A percentile compares a stretch with the other conserved stretches of the same genome.
Conservation (phyloP, 805 yeast genomes). For the Wickerhamomyces sydowiorum region DNA sequence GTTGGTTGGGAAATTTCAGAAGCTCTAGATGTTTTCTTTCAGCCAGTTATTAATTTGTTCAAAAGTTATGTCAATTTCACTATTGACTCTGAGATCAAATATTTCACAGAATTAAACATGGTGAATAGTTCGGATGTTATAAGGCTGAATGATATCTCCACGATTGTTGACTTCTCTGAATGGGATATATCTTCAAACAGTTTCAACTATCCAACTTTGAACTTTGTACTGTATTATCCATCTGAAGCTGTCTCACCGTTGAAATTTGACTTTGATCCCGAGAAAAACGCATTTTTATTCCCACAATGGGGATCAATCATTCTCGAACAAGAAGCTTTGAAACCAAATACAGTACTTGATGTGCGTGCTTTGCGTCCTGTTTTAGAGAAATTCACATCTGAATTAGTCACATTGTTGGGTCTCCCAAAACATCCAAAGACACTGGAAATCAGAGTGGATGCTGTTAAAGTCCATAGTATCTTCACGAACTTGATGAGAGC, state of each 20-base stretch:
- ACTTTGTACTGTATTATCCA: slow-evolving; percentile 68
- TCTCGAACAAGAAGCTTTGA: slow-evolving; percentile 31
- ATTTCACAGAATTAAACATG: slow-evolving; percentile 37
- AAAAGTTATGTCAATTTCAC: slow-evolving; percentile 61
- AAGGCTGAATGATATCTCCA: slow-evolving; percentile 52
- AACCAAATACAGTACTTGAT: slow-evolving; percentile 25
- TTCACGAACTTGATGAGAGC: slow-evolving; percentile 56
- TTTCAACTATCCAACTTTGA: slow-evolving; percentile 60
- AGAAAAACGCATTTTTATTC: slow-evolving; percentile 42
- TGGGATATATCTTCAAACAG: slow-evolving; percentile 62
- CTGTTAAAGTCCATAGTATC: slow-evolving; percentile 54
- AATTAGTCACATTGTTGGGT: slow-evolving; percentile 69
- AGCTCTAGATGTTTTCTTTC: slow-evolving; percentile 43
- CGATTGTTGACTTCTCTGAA: slow-evolving; percentile 78
- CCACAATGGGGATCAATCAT: slow-evolving; percentile 82
- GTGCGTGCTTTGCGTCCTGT: slow-evolving; percentile 46
- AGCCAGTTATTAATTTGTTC: slow-evolving; percentile 50
- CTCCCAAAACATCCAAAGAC: slow-evolving; percentile 54
- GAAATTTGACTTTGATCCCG: slow-evolving; percentile 35
- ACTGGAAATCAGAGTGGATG: slow-evolving; percentile 58
- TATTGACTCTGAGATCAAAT: slow-evolving; percentile 73
- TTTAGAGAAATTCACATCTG: slow-evolving; percentile 67
- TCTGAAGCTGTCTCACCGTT: slow-evolving; percentile 41
- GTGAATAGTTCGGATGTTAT: slow-evolving; percentile 26
- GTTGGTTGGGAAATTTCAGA: slow-evolving; percentile 69